These are phyloP conservation scores for Gentiana macrophylla DNA, from an alignment of 257 asterid genomes.

Conservation along the genomic window DNA sequence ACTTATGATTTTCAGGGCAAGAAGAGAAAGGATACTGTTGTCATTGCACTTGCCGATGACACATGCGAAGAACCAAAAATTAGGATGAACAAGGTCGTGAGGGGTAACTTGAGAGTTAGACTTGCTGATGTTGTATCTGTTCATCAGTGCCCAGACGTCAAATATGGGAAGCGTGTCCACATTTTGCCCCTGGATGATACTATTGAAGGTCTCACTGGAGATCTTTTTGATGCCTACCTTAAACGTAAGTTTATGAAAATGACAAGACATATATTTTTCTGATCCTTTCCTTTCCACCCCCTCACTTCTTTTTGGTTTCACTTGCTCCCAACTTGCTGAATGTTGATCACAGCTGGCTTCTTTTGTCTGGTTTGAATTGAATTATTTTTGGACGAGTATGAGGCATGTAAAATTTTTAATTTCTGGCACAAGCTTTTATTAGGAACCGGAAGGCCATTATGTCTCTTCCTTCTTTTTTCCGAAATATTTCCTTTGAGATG, in stretches of 20 bases:
- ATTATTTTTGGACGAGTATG: no score
- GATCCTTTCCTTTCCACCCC: no score
- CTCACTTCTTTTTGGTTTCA: background rate
- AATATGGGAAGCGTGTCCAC: slow-evolving; percentile 84
- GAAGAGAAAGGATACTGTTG: slow-evolving; percentile 62
- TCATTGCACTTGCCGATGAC: slow-evolving; percentile 77
- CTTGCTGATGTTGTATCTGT: slow-evolving; percentile 86
- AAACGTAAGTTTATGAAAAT: slow-evolving; percentile 39
- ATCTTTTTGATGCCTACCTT: slow-evolving; percentile 61
- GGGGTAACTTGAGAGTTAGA: slow-evolving; percentile 69
- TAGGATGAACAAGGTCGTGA: slow-evolving; percentile 75
- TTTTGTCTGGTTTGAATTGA: no score
- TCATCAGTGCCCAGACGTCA: slow-evolving; percentile 80
- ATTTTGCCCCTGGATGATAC: slow-evolving; percentile 75
- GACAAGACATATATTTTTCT: background rate
- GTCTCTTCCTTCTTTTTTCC: no score
- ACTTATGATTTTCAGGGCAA: slow-evolving; percentile 38
- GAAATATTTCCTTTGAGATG: no score
- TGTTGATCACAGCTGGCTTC: no score
- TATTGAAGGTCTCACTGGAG: slow-evolving; percentile 70
- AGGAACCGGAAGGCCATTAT: no score
- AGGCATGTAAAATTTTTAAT: no score
- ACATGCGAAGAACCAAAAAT: slow-evolving; percentile 68
- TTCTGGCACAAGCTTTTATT: no score
- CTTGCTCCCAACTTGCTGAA: no score